A percentile compares a stretch with the other conserved stretches of the same genome.
phyloP scores from a whole-genome alignment of 108 stramenopile genomes.

The Cyclotella baltica region DNA sequence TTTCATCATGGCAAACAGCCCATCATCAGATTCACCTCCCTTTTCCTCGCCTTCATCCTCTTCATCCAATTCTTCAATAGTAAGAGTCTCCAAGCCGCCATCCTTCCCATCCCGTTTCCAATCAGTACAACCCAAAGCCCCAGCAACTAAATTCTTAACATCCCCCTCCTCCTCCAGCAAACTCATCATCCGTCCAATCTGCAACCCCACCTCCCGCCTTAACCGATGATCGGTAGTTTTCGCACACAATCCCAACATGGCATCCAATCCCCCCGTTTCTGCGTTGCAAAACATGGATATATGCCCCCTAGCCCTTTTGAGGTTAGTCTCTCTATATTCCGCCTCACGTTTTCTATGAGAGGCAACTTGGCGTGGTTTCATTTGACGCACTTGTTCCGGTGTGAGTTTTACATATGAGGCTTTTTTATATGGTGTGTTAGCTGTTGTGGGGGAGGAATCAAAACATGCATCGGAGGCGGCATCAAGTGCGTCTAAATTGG shows the following conservation, averaged over 20 bases:
- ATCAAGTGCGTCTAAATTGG: slow-evolving; percentile 67
- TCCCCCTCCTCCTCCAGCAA: slow-evolving; percentile 62
- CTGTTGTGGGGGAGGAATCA: slow-evolving; percentile 36
- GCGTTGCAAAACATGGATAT: slow-evolving; percentile 51
- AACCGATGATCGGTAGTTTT: slow-evolving; percentile 57
- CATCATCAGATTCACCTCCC: slow-evolving; percentile 24
- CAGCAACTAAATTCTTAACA: slow-evolving; percentile 62
- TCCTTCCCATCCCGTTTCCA: slow-evolving; percentile 44
- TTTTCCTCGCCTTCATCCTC: slow-evolving; percentile 63
- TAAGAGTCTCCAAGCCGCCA: slow-evolving; percentile 34
- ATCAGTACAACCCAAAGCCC: slow-evolving; percentile 50
- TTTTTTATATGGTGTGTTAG: slow-evolving; percentile 30
- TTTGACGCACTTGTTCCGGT: slow-evolving; percentile 56
- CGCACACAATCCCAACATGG: slow-evolving; percentile 57
- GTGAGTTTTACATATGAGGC: slow-evolving; percentile 19
- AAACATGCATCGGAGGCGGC: slow-evolving; percentile 58
- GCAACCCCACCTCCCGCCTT: slow-evolving; percentile 48
- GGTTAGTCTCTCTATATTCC: slow-evolving; percentile 53
- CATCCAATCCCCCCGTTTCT: slow-evolving; percentile 62
- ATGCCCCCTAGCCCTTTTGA: slow-evolving; percentile 65
- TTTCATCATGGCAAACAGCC: slow-evolving; percentile 63
- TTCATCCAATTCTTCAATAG: slow-evolving; percentile 77
- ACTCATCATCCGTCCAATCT: slow-evolving; percentile 63
- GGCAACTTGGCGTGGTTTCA: slow-evolving; percentile 79
- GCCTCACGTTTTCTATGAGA: slow-evolving; percentile 65